Conservation (phyloP, 352 stramenopile species). For the Aphanomyces invadans region DNA sequence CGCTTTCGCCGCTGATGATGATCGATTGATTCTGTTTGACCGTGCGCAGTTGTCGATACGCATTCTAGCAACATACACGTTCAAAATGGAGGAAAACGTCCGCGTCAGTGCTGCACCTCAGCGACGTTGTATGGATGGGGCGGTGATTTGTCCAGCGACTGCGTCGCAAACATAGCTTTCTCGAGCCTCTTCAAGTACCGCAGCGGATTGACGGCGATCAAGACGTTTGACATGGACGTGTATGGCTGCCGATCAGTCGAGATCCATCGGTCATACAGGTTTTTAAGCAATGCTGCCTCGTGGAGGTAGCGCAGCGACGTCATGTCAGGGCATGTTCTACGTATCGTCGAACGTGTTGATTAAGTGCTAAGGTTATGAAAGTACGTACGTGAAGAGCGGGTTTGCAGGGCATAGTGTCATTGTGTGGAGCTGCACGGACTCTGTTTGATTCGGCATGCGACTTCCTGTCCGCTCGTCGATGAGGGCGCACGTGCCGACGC, state of each 20-base stretch:
- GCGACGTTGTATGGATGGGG: slow-evolving; percentile 24
- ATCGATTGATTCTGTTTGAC: slow-evolving; percentile 76
- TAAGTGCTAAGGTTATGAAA: background rate
- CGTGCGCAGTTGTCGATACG: slow-evolving; percentile 72
- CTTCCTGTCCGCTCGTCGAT: slow-evolving; percentile 53
- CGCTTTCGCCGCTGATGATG: slow-evolving; percentile 48
- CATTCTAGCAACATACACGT: slow-evolving; percentile 28
- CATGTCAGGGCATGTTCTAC: slow-evolving; percentile 61
- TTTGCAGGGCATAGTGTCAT: slow-evolving; percentile 59
- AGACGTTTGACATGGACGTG: slow-evolving; percentile 24
- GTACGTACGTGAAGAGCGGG: slow-evolving; percentile 43
- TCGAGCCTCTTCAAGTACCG: slow-evolving; percentile 54
- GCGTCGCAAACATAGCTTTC: background rate
- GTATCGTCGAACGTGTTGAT: background rate
- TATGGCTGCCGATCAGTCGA: slow-evolving; percentile 14
- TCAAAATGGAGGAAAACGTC: background rate
- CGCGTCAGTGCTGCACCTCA: background rate
- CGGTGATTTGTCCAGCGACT: slow-evolving; percentile 20
- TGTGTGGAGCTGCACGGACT: slow-evolving; percentile 36
- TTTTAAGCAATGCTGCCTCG: slow-evolving; percentile 21
- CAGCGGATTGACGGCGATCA: slow-evolving; percentile 25
- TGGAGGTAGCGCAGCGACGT: slow-evolving; percentile 67
- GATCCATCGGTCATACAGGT: slow-evolving; percentile 23
- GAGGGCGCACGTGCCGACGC: slow-evolving; percentile 35
- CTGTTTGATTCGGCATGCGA: slow-evolving; percentile 30